A percentile compares a stretch with the other conserved stretches of the same genome.
Evolutionary conservation across 768 basidiomycete genomes (phyloP).

Genomic region (Fibroporia radiculosa): DNA sequence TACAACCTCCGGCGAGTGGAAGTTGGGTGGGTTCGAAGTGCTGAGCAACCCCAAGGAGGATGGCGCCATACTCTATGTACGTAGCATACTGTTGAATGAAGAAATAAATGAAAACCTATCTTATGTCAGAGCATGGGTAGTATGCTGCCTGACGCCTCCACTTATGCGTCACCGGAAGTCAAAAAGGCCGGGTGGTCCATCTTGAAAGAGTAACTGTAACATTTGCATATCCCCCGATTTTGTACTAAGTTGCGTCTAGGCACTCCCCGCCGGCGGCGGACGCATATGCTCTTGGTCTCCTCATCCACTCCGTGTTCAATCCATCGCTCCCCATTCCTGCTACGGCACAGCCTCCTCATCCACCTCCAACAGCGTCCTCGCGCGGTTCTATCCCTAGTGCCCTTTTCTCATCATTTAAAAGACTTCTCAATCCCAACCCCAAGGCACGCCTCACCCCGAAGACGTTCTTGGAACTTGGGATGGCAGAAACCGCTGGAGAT

Average conservation of each 20-base stretch:
- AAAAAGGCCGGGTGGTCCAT: constrained; percentile 79
- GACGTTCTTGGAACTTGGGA: constrained; percentile 73
- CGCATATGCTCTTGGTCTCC: constrained; percentile 80
- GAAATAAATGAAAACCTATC: constrained; percentile 12
- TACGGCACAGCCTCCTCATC: constrained; percentile 63
- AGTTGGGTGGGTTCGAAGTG: constrained; percentile 89
- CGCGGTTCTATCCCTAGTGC: constrained; percentile 68
- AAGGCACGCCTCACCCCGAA: constrained; percentile 72
- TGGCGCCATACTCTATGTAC: constrained; percentile 70
- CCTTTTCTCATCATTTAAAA: constrained; percentile 78
- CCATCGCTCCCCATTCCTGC: constrained; percentile 65
- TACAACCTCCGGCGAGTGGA: constrained; percentile 94
- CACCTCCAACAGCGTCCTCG: constrained; percentile 67
- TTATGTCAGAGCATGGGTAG: constrained; percentile 56
- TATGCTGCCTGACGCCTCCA: constrained; percentile 50
- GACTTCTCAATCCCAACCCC: constrained; percentile 83
- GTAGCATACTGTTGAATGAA: constrained; percentile 24
- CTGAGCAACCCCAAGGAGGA: constrained; percentile 81
- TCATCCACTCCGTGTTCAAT: constrained; percentile 86
- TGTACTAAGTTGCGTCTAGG: constrained; percentile 27
- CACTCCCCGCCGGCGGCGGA: constrained; percentile 61
- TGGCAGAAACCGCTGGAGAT: constrained; percentile 51
- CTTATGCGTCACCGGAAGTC: constrained; percentile 76
- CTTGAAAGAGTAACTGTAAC: constrained; percentile 60
- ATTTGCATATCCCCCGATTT: not conserved